phyloP scores from a whole-genome alignment of 2,329 filamentous ascomycete genomes.

The Cladosporium oxysporum region DNA sequence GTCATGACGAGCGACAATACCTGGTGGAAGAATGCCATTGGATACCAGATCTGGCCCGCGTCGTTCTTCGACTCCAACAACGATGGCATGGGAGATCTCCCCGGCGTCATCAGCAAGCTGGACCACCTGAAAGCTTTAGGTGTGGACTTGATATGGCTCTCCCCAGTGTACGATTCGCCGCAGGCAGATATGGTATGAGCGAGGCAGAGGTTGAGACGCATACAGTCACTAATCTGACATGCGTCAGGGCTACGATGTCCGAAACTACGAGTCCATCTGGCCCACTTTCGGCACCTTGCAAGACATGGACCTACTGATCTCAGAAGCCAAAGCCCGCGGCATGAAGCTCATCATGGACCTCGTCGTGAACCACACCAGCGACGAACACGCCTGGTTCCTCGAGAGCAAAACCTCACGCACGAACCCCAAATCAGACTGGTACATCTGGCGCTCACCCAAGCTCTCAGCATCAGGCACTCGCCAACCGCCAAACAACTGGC shows the following conservation, averaged over 20 bases:
- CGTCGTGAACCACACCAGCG: constrained; percentile 35
- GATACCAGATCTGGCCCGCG: constrained; percentile 49
- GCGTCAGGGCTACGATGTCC: constrained; percentile 70
- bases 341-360: constrained; percentile 48
- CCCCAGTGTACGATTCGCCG: constrained; percentile 62
- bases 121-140: constrained; percentile 10
- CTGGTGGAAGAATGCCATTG: constrained; percentile 48
- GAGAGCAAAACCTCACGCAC: constrained; percentile 53
- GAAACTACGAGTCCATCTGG: constrained; percentile 49
- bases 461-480: constrained; percentile 53
- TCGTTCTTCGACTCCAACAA: constrained; percentile 45
- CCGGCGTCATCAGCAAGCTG: constrained; percentile 15
- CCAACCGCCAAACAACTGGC: constrained; percentile 70
- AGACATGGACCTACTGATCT: constrained; percentile 49
- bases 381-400: constrained; percentile 60
- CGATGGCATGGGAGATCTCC: constrained; percentile 14
- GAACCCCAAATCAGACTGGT: constrained; percentile 62
- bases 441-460: constrained; percentile 64
- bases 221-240: constrained; percentile 35
- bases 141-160: constrained; percentile 68
- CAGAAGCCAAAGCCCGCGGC: constrained; percentile 44
- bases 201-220: constrained; percentile 16
- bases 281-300: constrained; percentile 49
- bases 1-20: neutral
- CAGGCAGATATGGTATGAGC: constrained; percentile 52